These are phyloP conservation scores for Castanospermum australe DNA, from an alignment of 306 rosid genomes.

Conservation along the genomic window DNA sequence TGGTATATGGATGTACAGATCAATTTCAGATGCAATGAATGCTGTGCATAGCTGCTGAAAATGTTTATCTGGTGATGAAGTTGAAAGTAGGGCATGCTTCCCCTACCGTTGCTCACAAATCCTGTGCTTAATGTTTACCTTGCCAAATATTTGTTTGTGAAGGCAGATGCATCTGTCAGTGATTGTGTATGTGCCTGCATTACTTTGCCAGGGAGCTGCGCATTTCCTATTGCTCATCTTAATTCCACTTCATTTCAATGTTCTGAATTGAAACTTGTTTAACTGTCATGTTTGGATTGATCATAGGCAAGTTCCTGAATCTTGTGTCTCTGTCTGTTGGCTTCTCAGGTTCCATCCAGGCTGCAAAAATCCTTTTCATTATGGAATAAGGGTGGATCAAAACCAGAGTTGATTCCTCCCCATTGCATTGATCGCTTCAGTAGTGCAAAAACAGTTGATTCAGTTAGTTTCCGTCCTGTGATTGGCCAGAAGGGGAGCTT, in stretches of 20 bases:
- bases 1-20: neutral
- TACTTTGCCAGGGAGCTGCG: neutral
- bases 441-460: constrained; percentile 28
- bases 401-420: constrained; percentile 20
- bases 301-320: constrained; percentile 14
- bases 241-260: neutral
- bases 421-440: neutral
- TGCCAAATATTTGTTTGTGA: neutral
- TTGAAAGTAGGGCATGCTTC: neutral
- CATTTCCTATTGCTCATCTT: neutral
- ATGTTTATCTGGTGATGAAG: neutral
- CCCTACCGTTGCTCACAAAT: neutral
- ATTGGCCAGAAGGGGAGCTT: constrained; percentile 41
- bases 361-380: constrained; percentile 55
- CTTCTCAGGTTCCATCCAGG: constrained; percentile 70
- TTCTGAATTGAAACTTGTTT: neutral
- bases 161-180: neutral
- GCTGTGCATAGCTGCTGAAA: neutral
- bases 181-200: neutral
- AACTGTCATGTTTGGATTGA: neutral
- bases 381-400: constrained; percentile 55
- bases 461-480: constrained; percentile 53
- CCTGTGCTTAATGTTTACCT: neutral
- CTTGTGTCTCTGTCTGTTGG: constrained; percentile 23
- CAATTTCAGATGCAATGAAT: too few species aligned